Percentiles rank a stretch among this genome's conserved stretches.
phyloP scores from a whole-genome alignment of 805 yeast species.

The Candida glaebosa region DNA sequence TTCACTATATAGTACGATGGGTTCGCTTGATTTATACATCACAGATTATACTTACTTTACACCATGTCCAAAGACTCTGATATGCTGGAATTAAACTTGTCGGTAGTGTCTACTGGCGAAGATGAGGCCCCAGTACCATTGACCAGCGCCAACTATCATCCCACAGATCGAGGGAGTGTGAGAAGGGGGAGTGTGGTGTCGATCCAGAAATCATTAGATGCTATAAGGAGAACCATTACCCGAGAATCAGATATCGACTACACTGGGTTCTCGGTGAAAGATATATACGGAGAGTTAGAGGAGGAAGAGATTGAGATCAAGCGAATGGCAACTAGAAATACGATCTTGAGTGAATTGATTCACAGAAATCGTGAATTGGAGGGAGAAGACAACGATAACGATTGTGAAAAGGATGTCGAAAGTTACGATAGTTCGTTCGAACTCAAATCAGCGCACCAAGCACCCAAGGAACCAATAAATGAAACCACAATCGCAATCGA shows the following conservation, averaged over 20 bases:
- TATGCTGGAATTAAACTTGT: not conserved
- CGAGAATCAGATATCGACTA: conserved; percentile 9
- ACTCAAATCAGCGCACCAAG: not conserved
- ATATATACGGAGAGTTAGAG: conserved; percentile 31
- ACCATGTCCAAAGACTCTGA: not conserved
- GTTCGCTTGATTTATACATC: not conserved
- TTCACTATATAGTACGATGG: not conserved
- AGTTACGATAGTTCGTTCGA: conserved; percentile 1
- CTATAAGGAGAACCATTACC: conserved; percentile 13
- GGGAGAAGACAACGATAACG: conserved; percentile 10
- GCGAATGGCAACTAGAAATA: conserved; percentile 28
- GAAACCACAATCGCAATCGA: conserved; percentile 24
- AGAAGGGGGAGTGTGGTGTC: conserved; percentile 17
- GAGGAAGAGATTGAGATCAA: conserved; percentile 26
- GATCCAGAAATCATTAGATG: conserved; percentile 15
- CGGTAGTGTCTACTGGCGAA: not conserved
- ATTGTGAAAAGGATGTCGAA: conserved; percentile 3
- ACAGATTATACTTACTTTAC: too few species aligned
- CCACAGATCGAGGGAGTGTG: not conserved
- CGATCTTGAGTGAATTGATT: conserved; percentile 24
- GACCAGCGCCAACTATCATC: not conserved
- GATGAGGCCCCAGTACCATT: not conserved
- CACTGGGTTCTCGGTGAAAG: conserved; percentile 19
- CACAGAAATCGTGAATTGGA: conserved; percentile 15
- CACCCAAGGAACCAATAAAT: conserved; percentile 13